Evolutionary conservation across 306 rosid genomes (phyloP).

Genomic region (Alnus rubra): DNA sequence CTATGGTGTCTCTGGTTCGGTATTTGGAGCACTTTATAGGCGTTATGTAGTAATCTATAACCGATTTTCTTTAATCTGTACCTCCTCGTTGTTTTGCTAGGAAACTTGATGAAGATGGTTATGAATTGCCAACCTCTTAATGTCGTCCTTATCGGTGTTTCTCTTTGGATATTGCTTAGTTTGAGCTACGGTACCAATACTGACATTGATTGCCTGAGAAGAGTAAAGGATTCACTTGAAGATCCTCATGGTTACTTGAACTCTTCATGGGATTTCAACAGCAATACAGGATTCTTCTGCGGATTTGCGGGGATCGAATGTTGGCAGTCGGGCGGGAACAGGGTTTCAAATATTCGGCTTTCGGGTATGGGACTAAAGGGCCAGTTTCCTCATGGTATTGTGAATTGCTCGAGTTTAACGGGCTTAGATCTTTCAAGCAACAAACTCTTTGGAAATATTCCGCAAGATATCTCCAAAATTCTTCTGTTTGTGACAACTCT

Average conservation of each 20-base stretch:
- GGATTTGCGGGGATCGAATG: slow-evolving; percentile 71
- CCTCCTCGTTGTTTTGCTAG: slow-evolving; percentile 2
- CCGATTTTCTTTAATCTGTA: neutral
- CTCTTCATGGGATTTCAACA: slow-evolving; percentile 68
- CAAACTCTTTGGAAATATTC: slow-evolving; percentile 57
- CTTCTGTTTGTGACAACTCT: slow-evolving; percentile 25
- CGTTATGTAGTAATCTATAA: neutral
- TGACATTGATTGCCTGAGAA: slow-evolving; percentile 64
- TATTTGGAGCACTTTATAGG: slow-evolving; percentile 12
- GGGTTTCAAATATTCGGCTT: slow-evolving; percentile 60
- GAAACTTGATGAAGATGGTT: slow-evolving; percentile 37
- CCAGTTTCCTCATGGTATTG: slow-evolving; percentile 49
- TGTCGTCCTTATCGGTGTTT: slow-evolving; percentile 26
- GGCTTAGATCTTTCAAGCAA: slow-evolving; percentile 80
- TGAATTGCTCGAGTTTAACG: slow-evolving; percentile 67
- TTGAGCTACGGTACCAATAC: slow-evolving; percentile 44
- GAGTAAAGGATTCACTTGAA: slow-evolving; percentile 38
- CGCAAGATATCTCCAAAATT: slow-evolving; percentile 32
- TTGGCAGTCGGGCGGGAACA: slow-evolving; percentile 89
- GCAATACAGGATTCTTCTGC: slow-evolving; percentile 69
- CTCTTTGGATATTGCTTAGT: slow-evolving; percentile 46
- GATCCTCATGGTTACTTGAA: slow-evolving; percentile 55
- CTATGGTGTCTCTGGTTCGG: slow-evolving; percentile 10
- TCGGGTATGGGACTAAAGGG: slow-evolving; percentile 79
- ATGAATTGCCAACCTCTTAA: slow-evolving; percentile 27